Evolutionary conservation across 257 asterid species (phyloP).

Genomic region (Phtheirospermum japonicum): DNA sequence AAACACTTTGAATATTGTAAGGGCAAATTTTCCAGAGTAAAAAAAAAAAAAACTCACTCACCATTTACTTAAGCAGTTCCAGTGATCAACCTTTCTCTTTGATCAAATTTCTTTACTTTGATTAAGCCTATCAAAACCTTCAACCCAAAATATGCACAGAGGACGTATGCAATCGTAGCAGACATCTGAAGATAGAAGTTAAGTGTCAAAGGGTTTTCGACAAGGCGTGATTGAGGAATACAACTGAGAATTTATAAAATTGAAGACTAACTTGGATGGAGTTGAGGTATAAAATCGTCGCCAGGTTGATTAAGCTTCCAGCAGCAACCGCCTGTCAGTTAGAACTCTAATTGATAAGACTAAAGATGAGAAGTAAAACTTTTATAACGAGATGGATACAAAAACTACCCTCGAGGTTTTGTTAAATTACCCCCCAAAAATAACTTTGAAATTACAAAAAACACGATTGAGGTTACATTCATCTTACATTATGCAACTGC

Average conservation of each 20-base stretch:
- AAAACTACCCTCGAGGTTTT: too few species aligned
- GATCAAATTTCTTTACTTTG: conserved; percentile 78
- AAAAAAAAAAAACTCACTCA: background rate
- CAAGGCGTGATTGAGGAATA: background rate
- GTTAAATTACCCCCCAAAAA: too few species aligned
- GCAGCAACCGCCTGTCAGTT: conserved; percentile 85
- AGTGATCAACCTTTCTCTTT: conserved; percentile 74
- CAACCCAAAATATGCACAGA: conserved; percentile 71
- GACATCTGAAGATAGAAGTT: conserved; percentile 53
- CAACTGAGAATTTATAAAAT: background rate
- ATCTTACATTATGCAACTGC: too few species aligned
- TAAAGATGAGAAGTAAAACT: background rate
- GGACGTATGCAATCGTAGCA: conserved; percentile 55
- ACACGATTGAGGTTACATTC: too few species aligned
- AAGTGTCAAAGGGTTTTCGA: background rate
- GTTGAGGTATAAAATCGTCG: conserved; percentile 70
- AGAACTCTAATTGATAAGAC: background rate
- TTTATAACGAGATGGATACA: too few species aligned
- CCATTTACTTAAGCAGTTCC: conserved; percentile 75
- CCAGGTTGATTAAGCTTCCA: conserved; percentile 95
- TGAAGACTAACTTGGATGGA: conserved; percentile 60
- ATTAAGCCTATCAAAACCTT: conserved; percentile 74
- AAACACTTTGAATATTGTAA: too few species aligned
- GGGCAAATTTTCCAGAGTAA: background rate
- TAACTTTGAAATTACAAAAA: too few species aligned